Evolutionary conservation across 257 asterid species (phyloP).

Genomic region (Asclepias syriaca): DNA sequence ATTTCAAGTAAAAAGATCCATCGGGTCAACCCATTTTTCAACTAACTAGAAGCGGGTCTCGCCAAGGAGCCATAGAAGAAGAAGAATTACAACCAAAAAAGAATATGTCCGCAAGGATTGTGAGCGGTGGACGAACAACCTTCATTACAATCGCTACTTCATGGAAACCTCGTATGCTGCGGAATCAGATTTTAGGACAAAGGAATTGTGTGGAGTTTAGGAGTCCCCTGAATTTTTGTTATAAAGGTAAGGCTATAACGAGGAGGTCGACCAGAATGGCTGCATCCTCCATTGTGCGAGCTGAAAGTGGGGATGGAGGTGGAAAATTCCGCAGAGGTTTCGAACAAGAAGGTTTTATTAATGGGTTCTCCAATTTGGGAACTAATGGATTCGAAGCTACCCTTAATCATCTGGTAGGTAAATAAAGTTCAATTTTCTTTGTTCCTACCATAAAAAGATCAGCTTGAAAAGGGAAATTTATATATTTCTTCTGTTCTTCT

Average conservation of each 20-base stretch:
- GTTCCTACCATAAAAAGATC: not conserved
- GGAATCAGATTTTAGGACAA: constrained; percentile 17
- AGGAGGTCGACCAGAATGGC: constrained; percentile 20
- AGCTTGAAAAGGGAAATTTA: not conserved
- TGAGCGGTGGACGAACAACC: not conserved
- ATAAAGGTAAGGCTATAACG: constrained; percentile 5
- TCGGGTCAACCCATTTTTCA: not conserved
- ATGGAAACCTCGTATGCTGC: constrained; percentile 16
- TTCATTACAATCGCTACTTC: constrained; percentile 5
- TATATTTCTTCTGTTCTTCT: not conserved
- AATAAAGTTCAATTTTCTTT: constrained; percentile 10
- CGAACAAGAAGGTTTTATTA: constrained; percentile 47
- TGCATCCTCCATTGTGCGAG: constrained; percentile 19
- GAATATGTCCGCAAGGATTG: not conserved
- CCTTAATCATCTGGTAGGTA: constrained; percentile 53
- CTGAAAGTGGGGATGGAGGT: constrained; percentile 16
- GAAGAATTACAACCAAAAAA: not conserved
- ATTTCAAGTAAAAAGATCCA: not conserved
- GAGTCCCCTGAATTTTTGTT: constrained; percentile 21
- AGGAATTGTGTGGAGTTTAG: constrained; percentile 23
- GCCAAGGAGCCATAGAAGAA: not conserved
- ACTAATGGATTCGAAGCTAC: constrained; percentile 44
- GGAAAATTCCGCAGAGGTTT: constrained; percentile 32
- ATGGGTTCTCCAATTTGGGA: constrained; percentile 22
- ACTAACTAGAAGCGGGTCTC: not conserved